These are phyloP conservation scores for Neopestalotiopsis clavispora DNA, from an alignment of 2,329 filamentous ascomycete genomes.

Conservation along the genomic window DNA sequence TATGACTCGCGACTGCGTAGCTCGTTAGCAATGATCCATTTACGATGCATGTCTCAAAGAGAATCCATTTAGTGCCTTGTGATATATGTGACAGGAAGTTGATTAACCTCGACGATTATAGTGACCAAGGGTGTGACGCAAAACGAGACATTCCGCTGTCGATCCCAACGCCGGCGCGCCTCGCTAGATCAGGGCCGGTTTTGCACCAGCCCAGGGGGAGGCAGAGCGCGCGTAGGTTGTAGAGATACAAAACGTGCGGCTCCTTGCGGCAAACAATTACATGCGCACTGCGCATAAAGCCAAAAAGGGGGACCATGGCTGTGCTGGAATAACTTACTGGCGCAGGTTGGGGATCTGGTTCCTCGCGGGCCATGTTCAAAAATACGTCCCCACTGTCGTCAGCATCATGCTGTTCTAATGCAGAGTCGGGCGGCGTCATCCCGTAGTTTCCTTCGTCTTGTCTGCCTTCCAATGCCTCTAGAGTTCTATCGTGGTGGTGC, in stretches of 20 bases:
- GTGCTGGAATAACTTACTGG: conserved; percentile 47
- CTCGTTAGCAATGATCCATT: conserved; percentile 22
- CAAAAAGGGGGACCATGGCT: neutral
- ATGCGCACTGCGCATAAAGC: neutral
- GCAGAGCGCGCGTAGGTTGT: neutral
- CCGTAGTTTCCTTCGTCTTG: conserved; percentile 41
- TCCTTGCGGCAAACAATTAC: neutral
- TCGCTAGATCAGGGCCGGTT: neutral
- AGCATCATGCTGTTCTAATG: conserved; percentile 42
- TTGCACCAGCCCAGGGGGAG: neutral
- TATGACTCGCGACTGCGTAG: conserved; percentile 50
- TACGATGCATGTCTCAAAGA: neutral
- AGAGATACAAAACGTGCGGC: neutral
- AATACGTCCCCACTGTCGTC: conserved; percentile 65
- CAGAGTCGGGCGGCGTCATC: conserved; percentile 47
- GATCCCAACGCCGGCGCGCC: conserved; percentile 5
- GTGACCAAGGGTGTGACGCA: neutral
- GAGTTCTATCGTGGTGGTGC: conserved; percentile 52
- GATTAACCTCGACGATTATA: neutral
- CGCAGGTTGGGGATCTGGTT: conserved; percentile 39
- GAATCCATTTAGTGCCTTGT: neutral
- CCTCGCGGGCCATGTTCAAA: conserved; percentile 62
- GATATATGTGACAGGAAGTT: neutral
- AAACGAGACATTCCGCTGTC: neutral
- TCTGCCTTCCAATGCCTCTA: conserved; percentile 56